Evolutionary conservation across 2,329 filamentous ascomycete species (phyloP), one percentile per base, ranked within the genome.

Genomic region (Aspergillus aculeatus): DNA sequence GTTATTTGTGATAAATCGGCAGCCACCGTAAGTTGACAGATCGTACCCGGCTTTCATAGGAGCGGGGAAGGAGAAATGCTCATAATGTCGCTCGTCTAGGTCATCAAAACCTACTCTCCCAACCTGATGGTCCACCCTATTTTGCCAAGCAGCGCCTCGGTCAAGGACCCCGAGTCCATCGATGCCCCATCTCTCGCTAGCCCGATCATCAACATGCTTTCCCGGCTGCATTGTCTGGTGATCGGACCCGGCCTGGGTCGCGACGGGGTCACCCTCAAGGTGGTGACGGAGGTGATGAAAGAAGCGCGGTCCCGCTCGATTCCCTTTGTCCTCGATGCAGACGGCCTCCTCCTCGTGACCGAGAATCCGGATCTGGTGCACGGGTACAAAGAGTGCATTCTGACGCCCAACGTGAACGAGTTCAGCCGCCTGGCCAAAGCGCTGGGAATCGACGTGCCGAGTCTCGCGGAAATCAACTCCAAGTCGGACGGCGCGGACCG

Each of bases 111-210:
- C 4, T 99, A 98, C 80, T 97, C 93, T 21, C 95, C 95, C 2
- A 97, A 98, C 75, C 83, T 99, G 29, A 99, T 99, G 94, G 95
- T 99, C 11, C 95, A 98, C 76, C 95, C 95, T 0, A 85, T 97
- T 66, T 94, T 99, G 86, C 90, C 92, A 31, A 91, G 95, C 76
- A 85, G 86, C 50, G 82, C 84, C 66, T 68, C 73, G n/a, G 71
- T 77, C 29, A 69, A 71, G 41, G 71, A 78, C 23, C 82, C 85
- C 67, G 78, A 84, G 56, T 74, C 78, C 24, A 75, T 80, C 52
- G 77, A 81, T 56, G 71, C 71, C 12, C 82, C 86, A 66, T 83
- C 89, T 1, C 83, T 96, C 51, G 86, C 90, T 9, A 77, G 83
- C 24, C 80, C 84, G 55, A 89, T 98, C 65, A 84, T 93, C 62